These are phyloP conservation scores for Hemisphaericaspora lyxosophila DNA, from an alignment of 1,139 yeast species.

Conservation along the genomic window DNA sequence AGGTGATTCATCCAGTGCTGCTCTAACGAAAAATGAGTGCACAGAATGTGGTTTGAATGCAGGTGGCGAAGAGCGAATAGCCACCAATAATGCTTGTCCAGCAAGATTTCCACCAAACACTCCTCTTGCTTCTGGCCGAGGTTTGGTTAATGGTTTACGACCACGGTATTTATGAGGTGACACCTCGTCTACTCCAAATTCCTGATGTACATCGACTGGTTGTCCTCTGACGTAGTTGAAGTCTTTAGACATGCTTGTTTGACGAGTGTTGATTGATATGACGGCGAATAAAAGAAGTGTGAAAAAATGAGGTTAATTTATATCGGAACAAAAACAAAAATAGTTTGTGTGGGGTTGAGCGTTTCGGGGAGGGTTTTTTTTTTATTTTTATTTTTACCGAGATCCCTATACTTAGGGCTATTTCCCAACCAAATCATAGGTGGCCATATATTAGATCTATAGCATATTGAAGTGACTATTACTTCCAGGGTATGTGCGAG, in stretches of 20 bases:
- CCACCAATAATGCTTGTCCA: slow-evolving; percentile 39
- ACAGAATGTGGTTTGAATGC: slow-evolving; percentile 40
- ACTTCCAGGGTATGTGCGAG: too few species aligned
- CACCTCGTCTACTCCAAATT: slow-evolving; percentile 24
- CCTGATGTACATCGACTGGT: slow-evolving; percentile 15
- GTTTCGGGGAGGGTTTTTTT: too few species aligned
- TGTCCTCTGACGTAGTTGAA: slow-evolving; percentile 13
- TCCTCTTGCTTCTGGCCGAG: slow-evolving; percentile 26
- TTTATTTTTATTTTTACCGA: too few species aligned
- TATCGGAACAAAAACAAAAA: background rate
- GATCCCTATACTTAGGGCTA: too few species aligned
- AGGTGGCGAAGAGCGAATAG: slow-evolving; percentile 25
- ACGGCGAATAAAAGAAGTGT: too few species aligned
- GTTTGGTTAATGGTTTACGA: slow-evolving; percentile 27
- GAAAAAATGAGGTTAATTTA: background rate
- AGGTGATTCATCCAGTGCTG: slow-evolving; percentile 20
- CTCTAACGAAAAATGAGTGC: slow-evolving; percentile 33
- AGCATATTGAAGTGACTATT: too few species aligned
- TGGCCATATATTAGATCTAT: too few species aligned
- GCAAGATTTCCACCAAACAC: slow-evolving; percentile 38
- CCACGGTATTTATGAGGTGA: slow-evolving; percentile 22
- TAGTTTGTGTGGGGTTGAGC: slow-evolving; percentile 3
- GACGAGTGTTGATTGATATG: too few species aligned
- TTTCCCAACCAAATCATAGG: too few species aligned
- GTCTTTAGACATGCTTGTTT: too few species aligned